phyloP scores from a whole-genome alignment of 2,329 filamentous ascomycete genomes.

The Colletotrichum tofieldiae region DNA sequence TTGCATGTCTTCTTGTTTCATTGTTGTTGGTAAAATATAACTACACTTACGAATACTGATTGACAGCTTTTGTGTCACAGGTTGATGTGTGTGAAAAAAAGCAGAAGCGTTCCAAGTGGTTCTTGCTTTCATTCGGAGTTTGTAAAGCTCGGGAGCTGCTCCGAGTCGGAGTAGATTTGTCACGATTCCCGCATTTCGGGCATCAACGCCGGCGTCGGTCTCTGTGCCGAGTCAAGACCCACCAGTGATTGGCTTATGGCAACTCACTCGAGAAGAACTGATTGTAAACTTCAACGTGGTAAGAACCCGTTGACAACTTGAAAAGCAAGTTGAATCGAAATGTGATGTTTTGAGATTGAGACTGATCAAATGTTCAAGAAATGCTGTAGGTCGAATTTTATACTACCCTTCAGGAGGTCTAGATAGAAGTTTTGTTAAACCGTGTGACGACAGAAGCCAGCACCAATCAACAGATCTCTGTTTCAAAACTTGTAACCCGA shows the following conservation, averaged over 20 bases:
- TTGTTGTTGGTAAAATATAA: not conserved
- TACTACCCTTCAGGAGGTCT: too few relatives aligned
- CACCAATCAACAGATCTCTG: not conserved
- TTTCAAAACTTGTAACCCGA: not conserved
- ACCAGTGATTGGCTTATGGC: not conserved
- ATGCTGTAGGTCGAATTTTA: not conserved
- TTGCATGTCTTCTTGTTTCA: slow-evolving; percentile 4
- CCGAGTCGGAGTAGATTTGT: slow-evolving; percentile 31
- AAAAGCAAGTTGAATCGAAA: too few relatives aligned
- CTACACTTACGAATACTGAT: not conserved
- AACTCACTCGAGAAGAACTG: not conserved
- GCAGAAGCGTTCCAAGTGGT: too few relatives aligned
- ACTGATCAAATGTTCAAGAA: not conserved
- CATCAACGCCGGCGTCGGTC: slow-evolving; percentile 26
- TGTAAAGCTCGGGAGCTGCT: not conserved
- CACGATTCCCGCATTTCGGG: slow-evolving; percentile 22
- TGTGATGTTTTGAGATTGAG: too few relatives aligned
- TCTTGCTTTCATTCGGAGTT: not conserved
- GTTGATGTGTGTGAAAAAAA: not conserved
- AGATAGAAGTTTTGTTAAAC: not conserved
- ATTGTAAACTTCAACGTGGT: not conserved
- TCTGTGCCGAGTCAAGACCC: slow-evolving; percentile 5
- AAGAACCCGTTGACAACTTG: not conserved
- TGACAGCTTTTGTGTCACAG: not conserved
- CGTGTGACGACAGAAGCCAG: not conserved